Evolutionary conservation across 2,329 filamentous ascomycete genomes (phyloP).

Genomic region (Colletotrichum caudatum): DNA sequence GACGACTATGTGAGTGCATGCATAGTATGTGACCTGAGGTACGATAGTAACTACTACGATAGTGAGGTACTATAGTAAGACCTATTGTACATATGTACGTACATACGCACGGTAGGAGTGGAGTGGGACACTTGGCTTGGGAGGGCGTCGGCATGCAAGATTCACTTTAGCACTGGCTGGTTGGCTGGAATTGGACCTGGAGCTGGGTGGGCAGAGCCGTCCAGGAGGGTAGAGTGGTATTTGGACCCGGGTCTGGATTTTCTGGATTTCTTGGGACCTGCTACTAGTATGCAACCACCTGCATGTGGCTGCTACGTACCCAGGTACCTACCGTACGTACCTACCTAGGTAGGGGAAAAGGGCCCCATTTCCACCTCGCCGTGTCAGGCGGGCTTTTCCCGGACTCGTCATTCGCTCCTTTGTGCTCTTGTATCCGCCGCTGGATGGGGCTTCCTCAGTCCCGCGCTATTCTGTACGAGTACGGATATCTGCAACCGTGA

Average conservation of each 20-base stretch:
- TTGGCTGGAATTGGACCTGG: background rate
- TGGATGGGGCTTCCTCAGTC: background rate
- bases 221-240: slow-evolving; percentile 18
- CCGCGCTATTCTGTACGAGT: background rate
- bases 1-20: background rate
- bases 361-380: background rate
- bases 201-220: background rate
- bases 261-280: slow-evolving; percentile 15
- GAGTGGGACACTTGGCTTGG: background rate
- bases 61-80: no score
- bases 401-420: background rate
- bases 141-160: background rate
- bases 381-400: background rate
- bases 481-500: background rate
- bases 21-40: background rate
- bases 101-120: no score
- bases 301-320: no score
- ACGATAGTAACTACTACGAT: background rate
- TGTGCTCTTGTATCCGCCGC: background rate
- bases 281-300: no score
- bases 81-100: no score
- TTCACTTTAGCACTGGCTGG: slow-evolving; percentile 3
- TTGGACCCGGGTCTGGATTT: slow-evolving; percentile 36
- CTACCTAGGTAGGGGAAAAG: no score
- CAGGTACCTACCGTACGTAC: no score